A percentile compares a stretch with the other conserved stretches of the same genome.
phyloP scores from a whole-genome alignment of 495 filamentous ascomycete species.

The Xylaria bambusicola region DNA sequence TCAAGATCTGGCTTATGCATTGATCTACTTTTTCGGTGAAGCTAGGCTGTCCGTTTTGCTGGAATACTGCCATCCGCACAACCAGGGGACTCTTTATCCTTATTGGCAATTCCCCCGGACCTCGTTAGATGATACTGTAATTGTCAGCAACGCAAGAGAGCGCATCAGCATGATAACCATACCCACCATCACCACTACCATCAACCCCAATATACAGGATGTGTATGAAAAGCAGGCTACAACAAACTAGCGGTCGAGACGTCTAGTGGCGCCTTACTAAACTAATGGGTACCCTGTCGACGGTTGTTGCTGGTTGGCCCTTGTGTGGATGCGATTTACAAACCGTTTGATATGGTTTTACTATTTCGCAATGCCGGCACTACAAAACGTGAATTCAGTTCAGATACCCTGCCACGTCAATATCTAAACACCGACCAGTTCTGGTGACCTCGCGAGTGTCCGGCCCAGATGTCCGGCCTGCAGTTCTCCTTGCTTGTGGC shows the following conservation, averaged over 20 bases:
- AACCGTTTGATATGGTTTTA: constrained; percentile 5
- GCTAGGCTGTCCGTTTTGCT: constrained; percentile 11
- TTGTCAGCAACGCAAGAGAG: constrained; percentile 8
- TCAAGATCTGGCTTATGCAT: constrained; percentile 6
- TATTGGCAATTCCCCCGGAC: neutral
- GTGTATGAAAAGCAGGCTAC: constrained; percentile 2
- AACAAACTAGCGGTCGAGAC: constrained; percentile 13
- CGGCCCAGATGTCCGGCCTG: constrained; percentile 19
- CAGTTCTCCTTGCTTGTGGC: constrained; percentile 20
- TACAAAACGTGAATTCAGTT: neutral
- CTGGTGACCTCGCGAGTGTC: constrained; percentile 15
- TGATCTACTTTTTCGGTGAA: constrained; percentile 18
- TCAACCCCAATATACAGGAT: neutral
- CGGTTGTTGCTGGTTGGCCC: neutral
- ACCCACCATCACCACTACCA: constrained; percentile 11
- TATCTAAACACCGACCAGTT: constrained; percentile 17
- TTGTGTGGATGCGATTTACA: neutral
- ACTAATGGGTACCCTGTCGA: constrained; percentile 6
- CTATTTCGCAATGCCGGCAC: constrained; percentile 12
- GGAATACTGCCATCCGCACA: neutral
- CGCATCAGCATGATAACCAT: constrained; percentile 3
- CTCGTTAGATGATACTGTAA: neutral
- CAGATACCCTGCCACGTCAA: constrained; percentile 21
- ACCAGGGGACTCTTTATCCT: neutral
- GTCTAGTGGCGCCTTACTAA: constrained; percentile 5